phyloP scores from a whole-genome alignment of 2,329 filamentous ascomycete species.

The Rachicladosporium sp. region DNA sequence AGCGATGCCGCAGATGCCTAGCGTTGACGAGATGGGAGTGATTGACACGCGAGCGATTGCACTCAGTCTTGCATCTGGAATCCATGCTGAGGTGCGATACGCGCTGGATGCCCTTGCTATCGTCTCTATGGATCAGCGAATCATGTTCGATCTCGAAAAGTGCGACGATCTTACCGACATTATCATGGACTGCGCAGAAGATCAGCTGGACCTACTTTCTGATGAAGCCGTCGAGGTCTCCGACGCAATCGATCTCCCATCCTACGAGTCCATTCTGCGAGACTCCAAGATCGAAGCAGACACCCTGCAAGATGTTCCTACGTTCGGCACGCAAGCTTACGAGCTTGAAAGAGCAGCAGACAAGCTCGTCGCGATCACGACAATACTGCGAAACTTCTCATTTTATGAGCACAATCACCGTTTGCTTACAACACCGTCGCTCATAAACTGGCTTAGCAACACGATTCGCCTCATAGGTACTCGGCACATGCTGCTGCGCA shows the following conservation, averaged over 20 bases:
- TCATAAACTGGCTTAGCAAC: constrained; percentile 73
- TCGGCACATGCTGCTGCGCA: constrained; percentile 72
- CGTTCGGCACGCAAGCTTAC: constrained; percentile 65
- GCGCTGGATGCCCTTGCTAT: constrained; percentile 73
- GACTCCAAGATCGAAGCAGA: constrained; percentile 55
- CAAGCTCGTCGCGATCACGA: constrained; percentile 77
- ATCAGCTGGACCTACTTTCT: constrained; percentile 71
- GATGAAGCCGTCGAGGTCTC: constrained; percentile 77
- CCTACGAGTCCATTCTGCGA: constrained; percentile 79
- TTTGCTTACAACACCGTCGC: constrained; percentile 59
- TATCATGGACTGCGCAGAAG: constrained; percentile 79
- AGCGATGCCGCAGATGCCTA: constrained; percentile 63
- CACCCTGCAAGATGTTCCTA: constrained; percentile 56
- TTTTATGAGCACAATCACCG: constrained; percentile 69
- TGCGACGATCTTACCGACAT: constrained; percentile 85
- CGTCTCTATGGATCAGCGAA: constrained; percentile 52
- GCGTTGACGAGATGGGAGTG: constrained; percentile 64
- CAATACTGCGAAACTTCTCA: constrained; percentile 83
- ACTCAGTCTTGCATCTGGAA: constrained; percentile 78
- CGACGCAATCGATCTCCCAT: constrained; percentile 67
- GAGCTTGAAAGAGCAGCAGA: constrained; percentile 79
- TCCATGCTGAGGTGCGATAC: constrained; percentile 77
- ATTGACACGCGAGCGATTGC: constrained; percentile 86
- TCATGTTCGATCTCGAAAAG: constrained; percentile 55
- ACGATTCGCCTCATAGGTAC: constrained; percentile 81